Conservation (phyloP, 345 rosid genomes). For the Erodium maritimum region DNA sequence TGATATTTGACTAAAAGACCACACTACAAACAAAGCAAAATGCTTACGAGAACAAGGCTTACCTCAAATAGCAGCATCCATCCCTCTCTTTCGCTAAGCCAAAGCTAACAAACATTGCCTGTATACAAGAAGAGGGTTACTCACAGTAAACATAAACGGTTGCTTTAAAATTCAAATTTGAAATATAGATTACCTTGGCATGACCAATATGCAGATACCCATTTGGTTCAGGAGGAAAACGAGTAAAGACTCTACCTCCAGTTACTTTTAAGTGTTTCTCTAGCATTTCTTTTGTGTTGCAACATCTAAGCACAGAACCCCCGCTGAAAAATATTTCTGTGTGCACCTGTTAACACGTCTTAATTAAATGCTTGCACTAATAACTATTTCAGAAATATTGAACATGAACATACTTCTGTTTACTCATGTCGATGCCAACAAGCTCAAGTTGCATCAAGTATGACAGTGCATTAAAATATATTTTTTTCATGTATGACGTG, state of each 20-base stretch:
- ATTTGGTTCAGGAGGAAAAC: slow-evolving; percentile 98
- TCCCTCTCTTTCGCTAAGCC: slow-evolving; percentile 89
- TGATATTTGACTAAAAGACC: too few relatives aligned
- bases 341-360: slow-evolving; percentile 44
- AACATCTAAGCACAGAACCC: slow-evolving; percentile 64
- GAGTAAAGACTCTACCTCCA: slow-evolving; percentile 65
- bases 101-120: slow-evolving; percentile 98
- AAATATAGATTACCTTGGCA: slow-evolving; percentile 59
- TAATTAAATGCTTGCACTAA: background rate
- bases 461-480: background rate
- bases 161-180: background rate
- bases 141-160: background rate
- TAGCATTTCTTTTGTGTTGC: slow-evolving; percentile 70
- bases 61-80: slow-evolving; percentile 88
- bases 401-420: background rate
- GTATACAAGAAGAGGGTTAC: slow-evolving; percentile 1
- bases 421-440: background rate
- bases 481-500: too few relatives aligned
- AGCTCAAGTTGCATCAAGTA: background rate
- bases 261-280: slow-evolving; percentile 71
- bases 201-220: slow-evolving; percentile 98
- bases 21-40: background rate
- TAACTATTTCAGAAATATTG: background rate
- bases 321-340: slow-evolving; percentile 76
- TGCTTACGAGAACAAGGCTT: slow-evolving; percentile 9